Conservation (phyloP, 2,329 filamentous ascomycete genomes). For the Hypoxylon sp. region DNA sequence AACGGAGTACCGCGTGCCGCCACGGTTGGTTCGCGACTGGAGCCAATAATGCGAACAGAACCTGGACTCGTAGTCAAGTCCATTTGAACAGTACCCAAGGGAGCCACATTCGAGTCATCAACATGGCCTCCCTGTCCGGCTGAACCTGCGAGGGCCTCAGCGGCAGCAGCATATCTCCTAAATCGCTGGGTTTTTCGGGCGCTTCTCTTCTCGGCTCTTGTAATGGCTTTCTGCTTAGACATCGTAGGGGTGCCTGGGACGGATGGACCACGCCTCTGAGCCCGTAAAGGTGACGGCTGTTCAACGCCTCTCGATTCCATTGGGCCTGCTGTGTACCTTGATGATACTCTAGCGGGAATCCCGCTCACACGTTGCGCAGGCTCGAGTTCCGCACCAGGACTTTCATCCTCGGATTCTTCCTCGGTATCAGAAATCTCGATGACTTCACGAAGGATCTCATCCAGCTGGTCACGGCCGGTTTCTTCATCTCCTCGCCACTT, state of each 20-base stretch:
- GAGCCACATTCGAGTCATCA: slow-evolving; percentile 37
- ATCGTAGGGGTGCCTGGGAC: slow-evolving; percentile 38
- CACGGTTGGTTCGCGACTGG: slow-evolving; percentile 38
- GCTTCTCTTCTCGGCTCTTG: slow-evolving; percentile 48
- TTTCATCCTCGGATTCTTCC: slow-evolving; percentile 56
- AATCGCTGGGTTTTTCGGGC: slow-evolving; percentile 52
- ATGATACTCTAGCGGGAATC: slow-evolving; percentile 25
- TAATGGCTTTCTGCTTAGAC: slow-evolving; percentile 43
- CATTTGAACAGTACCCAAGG: slow-evolving; percentile 35
- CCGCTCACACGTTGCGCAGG: slow-evolving; percentile 28
- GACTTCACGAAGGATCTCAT: slow-evolving; percentile 75
- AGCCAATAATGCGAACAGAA: slow-evolving; percentile 25
- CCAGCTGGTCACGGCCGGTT: slow-evolving; percentile 74
- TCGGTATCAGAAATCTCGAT: slow-evolving; percentile 75
- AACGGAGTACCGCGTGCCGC: slow-evolving; percentile 26
- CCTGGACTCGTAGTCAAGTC: slow-evolving; percentile 45
- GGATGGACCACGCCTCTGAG: slow-evolving; percentile 36
- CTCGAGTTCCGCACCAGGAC: slow-evolving; percentile 41
- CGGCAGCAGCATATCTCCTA: slow-evolving; percentile 54
- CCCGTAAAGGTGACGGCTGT: slow-evolving; percentile 15
- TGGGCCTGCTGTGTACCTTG: slow-evolving; percentile 26
- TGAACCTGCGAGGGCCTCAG: slow-evolving; percentile 50
- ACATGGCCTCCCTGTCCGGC: slow-evolving; percentile 32
- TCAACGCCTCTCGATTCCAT: slow-evolving; percentile 10
- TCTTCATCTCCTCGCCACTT: slow-evolving; percentile 81